Conservation (phyloP, 192 early-diverging fungal species). For the Rhizophagus sp. region DNA sequence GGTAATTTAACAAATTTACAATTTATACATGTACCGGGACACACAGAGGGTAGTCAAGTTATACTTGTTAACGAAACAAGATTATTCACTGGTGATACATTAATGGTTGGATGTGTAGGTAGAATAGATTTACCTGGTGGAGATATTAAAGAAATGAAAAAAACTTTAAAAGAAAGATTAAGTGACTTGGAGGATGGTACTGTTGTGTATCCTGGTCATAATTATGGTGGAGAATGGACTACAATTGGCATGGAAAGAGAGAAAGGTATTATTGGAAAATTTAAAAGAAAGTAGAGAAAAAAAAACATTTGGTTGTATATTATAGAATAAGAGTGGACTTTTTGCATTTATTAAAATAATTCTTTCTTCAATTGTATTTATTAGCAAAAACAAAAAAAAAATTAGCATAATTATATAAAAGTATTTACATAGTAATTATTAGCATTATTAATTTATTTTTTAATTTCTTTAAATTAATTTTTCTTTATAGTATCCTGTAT, state of each 20-base stretch:
- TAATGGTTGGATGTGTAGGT: slow-evolving; percentile 74
- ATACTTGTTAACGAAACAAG: slow-evolving; percentile 73
- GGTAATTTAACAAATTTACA: slow-evolving; percentile 54
- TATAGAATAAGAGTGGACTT: too few relatives aligned
- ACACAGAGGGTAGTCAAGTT: slow-evolving; percentile 86
- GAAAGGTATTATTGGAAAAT: slow-evolving; percentile 34
- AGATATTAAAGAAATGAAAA: slow-evolving; percentile 59
- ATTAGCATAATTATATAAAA: too few relatives aligned
- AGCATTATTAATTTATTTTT: too few relatives aligned
- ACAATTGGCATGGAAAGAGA: slow-evolving; percentile 66
- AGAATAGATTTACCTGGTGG: slow-evolving; percentile 84
- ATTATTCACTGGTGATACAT: slow-evolving; percentile 84
- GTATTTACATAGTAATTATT: too few relatives aligned
- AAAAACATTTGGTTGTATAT: too few relatives aligned
- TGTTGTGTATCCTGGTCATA: slow-evolving; percentile 88
- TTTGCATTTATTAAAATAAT: too few relatives aligned
- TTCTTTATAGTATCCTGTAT: too few relatives aligned
- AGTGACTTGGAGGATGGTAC: slow-evolving; percentile 58
- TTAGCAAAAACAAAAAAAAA: too few relatives aligned
- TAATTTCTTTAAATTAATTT: too few relatives aligned
- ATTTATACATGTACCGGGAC: slow-evolving; percentile 93
- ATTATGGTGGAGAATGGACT: slow-evolving; percentile 83
- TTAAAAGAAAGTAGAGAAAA: not conserved
- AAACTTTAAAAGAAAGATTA: slow-evolving; percentile 69
- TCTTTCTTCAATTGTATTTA: too few relatives aligned